phyloP scores from a whole-genome alignment of 164 flowering plant species.

The Annona squamosa region DNA sequence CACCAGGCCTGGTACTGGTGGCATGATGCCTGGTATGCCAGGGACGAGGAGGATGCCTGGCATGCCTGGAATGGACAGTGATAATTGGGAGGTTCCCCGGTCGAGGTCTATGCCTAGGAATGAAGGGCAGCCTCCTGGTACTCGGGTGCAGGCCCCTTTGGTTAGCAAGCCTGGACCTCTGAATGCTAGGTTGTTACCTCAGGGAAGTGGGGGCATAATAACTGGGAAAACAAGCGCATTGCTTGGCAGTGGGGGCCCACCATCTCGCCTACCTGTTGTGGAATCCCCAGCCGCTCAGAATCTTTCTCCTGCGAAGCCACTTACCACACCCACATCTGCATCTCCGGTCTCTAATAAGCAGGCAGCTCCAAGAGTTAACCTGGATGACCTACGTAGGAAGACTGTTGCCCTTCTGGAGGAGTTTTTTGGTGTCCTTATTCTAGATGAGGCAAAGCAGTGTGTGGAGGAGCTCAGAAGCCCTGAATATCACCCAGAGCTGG shows the following conservation, averaged over 20 bases:
- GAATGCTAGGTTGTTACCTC: conserved; percentile 65
- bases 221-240: conserved; percentile 68
- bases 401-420: conserved; percentile 73
- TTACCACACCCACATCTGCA: conserved; percentile 12
- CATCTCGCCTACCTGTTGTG: conserved; percentile 24
- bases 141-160: conserved; percentile 41
- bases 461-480: conserved; percentile 81
- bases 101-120: conserved; percentile 52
- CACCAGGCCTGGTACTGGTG: conserved; percentile 80
- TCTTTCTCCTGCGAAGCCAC: conserved; percentile 26
- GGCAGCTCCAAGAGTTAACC: conserved; percentile 22
- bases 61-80: conserved; percentile 74
- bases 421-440: conserved; percentile 49
- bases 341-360: conserved; percentile 36
- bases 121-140: conserved; percentile 17
- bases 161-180: conserved; percentile 36
- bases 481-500: conserved; percentile 61
- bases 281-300: conserved; percentile 27
- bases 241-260: conserved; percentile 50
- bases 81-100: conserved; percentile 86
- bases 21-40: conserved; percentile 99
- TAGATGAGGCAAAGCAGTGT: conserved; percentile 77
- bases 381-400: conserved; percentile 46
- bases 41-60: conserved; percentile 89
- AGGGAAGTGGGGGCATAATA: conserved; percentile 57